Percentiles rank a stretch among this genome's conserved stretches.
These are phyloP conservation scores for Pleurotus ostreatus DNA, from an alignment of 768 basidiomycete genomes.

Conservation along the genomic window DNA sequence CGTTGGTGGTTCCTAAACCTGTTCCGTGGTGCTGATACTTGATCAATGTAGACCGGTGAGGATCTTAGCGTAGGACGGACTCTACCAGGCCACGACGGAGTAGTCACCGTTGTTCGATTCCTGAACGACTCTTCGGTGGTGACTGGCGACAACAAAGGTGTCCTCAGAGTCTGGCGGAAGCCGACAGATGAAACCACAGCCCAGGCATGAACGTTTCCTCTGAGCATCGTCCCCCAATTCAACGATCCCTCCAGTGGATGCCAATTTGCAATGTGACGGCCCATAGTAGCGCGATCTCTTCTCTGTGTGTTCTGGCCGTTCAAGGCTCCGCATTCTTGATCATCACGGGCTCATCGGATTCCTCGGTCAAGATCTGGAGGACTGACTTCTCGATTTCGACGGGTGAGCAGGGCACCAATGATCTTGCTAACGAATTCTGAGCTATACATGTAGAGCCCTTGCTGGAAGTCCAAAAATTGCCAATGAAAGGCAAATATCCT, in stretches of 20 bases:
- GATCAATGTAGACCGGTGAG: conserved; percentile 32
- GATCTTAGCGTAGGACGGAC: conserved; percentile 63
- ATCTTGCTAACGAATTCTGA: too few species aligned
- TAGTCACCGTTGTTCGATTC: conserved; percentile 78
- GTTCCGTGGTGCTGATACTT: conserved; percentile 8
- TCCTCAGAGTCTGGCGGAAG: conserved; percentile 58
- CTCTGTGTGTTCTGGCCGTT: conserved; percentile 43
- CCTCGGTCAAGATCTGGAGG: conserved; percentile 72
- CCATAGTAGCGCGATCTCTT: conserved; percentile 68
- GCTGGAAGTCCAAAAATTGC: conserved; percentile 52
- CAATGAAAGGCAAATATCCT: conserved; percentile 68
- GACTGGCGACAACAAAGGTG: conserved; percentile 76
- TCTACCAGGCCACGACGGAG: conserved; percentile 68
- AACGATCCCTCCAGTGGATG: conserved; percentile 51
- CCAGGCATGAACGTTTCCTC: conserved; percentile 31
- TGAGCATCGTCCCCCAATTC: conserved; percentile 16
- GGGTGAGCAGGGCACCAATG: too few species aligned
- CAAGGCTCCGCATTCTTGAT: conserved; percentile 20
- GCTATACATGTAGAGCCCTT: conserved; percentile 25
- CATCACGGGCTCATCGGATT: conserved; percentile 83
- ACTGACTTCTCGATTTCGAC: conserved; percentile 15
- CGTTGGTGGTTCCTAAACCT: conserved; percentile 11
- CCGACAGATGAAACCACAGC: conserved; percentile 20
- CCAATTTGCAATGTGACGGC: conserved; percentile 41
- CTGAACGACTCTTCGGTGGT: conserved; percentile 46